Percentiles rank a stretch among this genome's conserved stretches.
These are phyloP conservation scores for Phytophthora hybrid DNA, from an alignment of 352 stramenopile genomes.

Conservation along the genomic window DNA sequence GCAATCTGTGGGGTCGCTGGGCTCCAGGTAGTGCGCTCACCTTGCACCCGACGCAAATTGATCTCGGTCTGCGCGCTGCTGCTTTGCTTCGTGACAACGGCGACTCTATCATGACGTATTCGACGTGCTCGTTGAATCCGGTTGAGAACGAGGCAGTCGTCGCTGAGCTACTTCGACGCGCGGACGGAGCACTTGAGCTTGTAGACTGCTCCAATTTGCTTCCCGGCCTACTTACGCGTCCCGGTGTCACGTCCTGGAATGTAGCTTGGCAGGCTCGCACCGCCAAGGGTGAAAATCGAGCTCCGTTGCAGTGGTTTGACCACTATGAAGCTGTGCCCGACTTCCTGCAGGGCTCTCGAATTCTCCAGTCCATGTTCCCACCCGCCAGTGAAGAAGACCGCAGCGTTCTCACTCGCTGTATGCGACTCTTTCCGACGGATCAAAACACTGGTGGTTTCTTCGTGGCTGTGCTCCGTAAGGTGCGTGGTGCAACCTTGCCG, in stretches of 20 bases:
- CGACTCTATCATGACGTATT: slow-evolving; percentile 95
- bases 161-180: slow-evolving; percentile 91
- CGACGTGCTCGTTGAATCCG: slow-evolving; percentile 98
- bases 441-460: slow-evolving; percentile 99
- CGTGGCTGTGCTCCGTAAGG: slow-evolving; percentile 94
- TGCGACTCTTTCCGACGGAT: slow-evolving; percentile 97
- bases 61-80: slow-evolving; percentile 92
- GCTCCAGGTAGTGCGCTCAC: slow-evolving; percentile 81
- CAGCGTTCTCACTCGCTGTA: slow-evolving; percentile 35
- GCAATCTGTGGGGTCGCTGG: slow-evolving; percentile 93
- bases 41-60: slow-evolving; percentile 94
- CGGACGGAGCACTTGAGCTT: slow-evolving; percentile 88
- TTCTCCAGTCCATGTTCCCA: slow-evolving; percentile 87
- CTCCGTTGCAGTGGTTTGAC: slow-evolving; percentile 60
- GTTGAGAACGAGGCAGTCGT: slow-evolving; percentile 98
- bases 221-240: slow-evolving; percentile 53
- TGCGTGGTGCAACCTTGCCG: slow-evolving; percentile 31
- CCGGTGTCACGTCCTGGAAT: slow-evolving; percentile 65
- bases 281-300: slow-evolving; percentile 31
- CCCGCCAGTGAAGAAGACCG: slow-evolving; percentile 70
- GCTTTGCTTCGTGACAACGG: slow-evolving; percentile 76
- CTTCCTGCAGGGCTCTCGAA: slow-evolving; percentile 68
- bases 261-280: slow-evolving; percentile 73
- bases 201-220: slow-evolving; percentile 77
- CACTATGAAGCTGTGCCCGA: slow-evolving; percentile 62